Conservation (phyloP, 306 rosid genomes). For the Dryas alaskensis region DNA sequence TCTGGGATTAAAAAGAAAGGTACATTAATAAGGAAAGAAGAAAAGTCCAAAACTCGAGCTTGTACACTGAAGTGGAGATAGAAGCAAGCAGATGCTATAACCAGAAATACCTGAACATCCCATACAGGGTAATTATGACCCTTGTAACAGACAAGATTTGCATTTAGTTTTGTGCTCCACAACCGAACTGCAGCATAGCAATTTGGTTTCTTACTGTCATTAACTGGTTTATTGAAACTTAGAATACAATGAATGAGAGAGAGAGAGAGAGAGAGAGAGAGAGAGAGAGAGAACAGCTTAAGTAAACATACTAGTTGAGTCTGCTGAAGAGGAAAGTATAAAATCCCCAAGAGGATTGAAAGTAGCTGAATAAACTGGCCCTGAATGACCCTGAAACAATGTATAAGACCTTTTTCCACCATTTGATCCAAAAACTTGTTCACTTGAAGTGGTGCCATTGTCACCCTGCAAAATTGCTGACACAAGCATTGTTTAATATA, state of each 20-base stretch:
- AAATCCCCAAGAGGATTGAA: conserved; percentile 92
- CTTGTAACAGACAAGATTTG: conserved; percentile 96
- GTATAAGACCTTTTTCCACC: conserved; percentile 70
- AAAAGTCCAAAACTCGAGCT: not conserved
- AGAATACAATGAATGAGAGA: conserved; percentile 11
- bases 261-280: conserved; percentile 22
- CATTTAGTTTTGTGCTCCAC: conserved; percentile 85
- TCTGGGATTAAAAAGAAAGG: not conserved
- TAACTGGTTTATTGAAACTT: not conserved
- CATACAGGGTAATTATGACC: conserved; percentile 99
- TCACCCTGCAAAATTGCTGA: conserved; percentile 83
- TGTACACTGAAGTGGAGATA: not conserved
- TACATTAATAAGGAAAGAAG: not conserved
- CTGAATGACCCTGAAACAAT: conserved; percentile 93
- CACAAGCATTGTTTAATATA: conserved; percentile 29
- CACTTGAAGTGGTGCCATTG: conserved; percentile 54
- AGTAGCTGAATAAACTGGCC: conserved; percentile 85
- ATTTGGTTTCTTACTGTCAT: conserved; percentile 18
- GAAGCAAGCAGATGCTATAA: conserved; percentile 12
- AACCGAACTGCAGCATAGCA: conserved; percentile 66
- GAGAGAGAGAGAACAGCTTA: conserved; percentile 10
- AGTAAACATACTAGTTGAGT: conserved; percentile 67
- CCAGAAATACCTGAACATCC: conserved; percentile 86
- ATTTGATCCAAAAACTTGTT: conserved; percentile 51
- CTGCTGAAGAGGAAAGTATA: conserved; percentile 87